A percentile compares a stretch with the other conserved stretches of the same genome.
phyloP scores from a whole-genome alignment of 176 grass and related monocot species.

The Aechmea fasciata region DNA sequence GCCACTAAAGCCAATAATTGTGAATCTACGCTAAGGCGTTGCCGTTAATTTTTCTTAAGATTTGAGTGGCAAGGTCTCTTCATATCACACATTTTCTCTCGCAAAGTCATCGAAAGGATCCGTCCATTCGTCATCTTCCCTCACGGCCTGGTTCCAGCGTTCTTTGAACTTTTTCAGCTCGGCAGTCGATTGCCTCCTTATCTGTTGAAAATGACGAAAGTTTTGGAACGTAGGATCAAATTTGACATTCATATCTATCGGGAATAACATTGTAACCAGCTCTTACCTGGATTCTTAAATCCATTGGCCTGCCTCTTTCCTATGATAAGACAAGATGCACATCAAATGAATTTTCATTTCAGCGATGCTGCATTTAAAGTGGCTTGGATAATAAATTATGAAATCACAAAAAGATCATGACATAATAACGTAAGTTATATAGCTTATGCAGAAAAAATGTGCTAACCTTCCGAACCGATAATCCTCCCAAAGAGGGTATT shows the following conservation, averaged over 20 bases:
- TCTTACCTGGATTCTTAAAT: constrained; percentile 71
- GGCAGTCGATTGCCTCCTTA: constrained; percentile 82
- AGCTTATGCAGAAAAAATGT: no score
- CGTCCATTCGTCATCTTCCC: constrained; percentile 64
- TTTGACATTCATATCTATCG: constrained; percentile 1
- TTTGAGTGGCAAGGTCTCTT: no score
- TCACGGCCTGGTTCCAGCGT: constrained; percentile 74
- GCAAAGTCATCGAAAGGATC: constrained; percentile 43
- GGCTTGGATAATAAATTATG: background rate
- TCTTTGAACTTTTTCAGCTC: constrained; percentile 77
- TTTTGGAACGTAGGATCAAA: background rate
- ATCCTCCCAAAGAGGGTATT: constrained; percentile 7
- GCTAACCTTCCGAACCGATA: constrained; percentile 4
- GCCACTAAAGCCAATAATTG: no score
- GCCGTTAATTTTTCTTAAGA: no score
- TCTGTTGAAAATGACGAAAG: constrained; percentile 29
- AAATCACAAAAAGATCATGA: no score
- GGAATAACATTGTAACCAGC: constrained; percentile 4
- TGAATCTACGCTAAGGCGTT: no score
- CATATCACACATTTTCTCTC: background rate
- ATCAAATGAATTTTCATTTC: background rate
- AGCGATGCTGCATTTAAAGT: no score
- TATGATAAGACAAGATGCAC: background rate
- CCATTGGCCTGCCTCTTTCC: constrained; percentile 36
- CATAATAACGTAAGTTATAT: no score